phyloP scores from a whole-genome alignment of 1,139 yeast genomes.

The Sporopachydermia cereana region DNA sequence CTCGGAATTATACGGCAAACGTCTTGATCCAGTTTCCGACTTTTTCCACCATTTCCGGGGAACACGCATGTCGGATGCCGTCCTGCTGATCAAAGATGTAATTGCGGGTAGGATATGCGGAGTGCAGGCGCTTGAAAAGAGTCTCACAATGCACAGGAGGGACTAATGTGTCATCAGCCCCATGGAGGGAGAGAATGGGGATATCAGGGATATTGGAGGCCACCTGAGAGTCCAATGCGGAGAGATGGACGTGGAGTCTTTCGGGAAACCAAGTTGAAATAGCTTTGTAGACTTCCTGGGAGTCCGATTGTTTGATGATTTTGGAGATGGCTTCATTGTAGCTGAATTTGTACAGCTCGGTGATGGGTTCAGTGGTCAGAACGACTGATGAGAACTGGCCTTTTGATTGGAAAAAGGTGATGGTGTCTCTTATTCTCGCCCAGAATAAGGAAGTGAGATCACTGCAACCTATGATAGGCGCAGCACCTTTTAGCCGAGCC shows the following conservation, averaged over 20 bases:
- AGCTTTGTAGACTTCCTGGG: not conserved
- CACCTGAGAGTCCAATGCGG: not conserved
- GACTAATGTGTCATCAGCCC: not conserved
- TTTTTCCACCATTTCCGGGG: conserved; percentile 15
- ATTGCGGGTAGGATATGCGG: conserved; percentile 6
- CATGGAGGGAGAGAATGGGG: not conserved
- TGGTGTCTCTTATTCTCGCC: conserved; percentile 26
- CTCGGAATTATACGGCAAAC: no score
- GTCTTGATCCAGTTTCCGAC: conserved; percentile 16
- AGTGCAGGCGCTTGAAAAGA: not conserved
- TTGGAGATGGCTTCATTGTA: not conserved
- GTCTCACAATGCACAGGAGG: not conserved
- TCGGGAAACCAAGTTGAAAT: not conserved
- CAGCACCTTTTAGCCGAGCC: conserved; percentile 27
- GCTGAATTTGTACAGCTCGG: not conserved
- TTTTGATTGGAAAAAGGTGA: not conserved
- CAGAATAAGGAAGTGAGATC: conserved; percentile 34
- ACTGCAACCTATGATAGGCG: conserved; percentile 38
- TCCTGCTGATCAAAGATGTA: conserved; percentile 12
- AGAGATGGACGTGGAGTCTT: not conserved
- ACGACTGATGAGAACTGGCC: not conserved
- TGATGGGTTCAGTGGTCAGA: not conserved
- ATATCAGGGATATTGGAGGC: not conserved
- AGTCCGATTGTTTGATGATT: not conserved
- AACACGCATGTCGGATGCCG: conserved; percentile 16